Percentiles rank a stretch among this genome's conserved stretches.
phyloP scores from a whole-genome alignment of 1,284 basidiomycete genomes.

The Pterulicium gracile region DNA sequence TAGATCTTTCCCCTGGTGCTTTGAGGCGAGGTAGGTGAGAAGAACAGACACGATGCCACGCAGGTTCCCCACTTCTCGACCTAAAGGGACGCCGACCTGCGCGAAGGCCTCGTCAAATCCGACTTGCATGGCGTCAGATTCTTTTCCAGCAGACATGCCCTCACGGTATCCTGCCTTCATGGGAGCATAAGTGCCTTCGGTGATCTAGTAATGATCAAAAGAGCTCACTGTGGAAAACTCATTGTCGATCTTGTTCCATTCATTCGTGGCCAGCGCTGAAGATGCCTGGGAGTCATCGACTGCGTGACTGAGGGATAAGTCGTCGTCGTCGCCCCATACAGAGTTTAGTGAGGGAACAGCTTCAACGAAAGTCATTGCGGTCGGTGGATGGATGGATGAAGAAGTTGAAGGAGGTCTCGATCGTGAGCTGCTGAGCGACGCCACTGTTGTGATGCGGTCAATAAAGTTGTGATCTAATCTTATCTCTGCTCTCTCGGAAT shows the following conservation, averaged over 20 bases:
- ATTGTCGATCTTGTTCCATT: background rate
- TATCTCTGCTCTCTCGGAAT: too few relatives aligned
- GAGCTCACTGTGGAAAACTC: background rate
- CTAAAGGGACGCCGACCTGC: slow-evolving; percentile 58
- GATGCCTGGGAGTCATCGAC: too few relatives aligned
- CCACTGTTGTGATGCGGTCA: too few relatives aligned
- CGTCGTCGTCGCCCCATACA: background rate
- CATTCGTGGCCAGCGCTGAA: background rate
- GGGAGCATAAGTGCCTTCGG: background rate
- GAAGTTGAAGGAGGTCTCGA: too few relatives aligned
- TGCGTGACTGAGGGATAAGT: too few relatives aligned
- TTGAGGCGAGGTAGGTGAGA: slow-evolving; percentile 34
- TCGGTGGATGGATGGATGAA: too few relatives aligned
- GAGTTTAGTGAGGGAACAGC: too few relatives aligned
- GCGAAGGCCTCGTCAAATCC: slow-evolving; percentile 79
- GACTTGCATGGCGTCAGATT: slow-evolving; percentile 57
- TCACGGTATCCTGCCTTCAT: slow-evolving; percentile 78
- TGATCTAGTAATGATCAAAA: background rate
- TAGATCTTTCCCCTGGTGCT: slow-evolving; percentile 7
- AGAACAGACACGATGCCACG: slow-evolving; percentile 58
- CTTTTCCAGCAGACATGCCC: slow-evolving; percentile 80
- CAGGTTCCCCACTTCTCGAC: slow-evolving; percentile 59
- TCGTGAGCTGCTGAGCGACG: too few relatives aligned
- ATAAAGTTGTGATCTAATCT: too few relatives aligned
- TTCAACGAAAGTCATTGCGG: background rate